Evolutionary conservation across 2,329 filamentous ascomycete species (phyloP), one percentile per base, ranked within the genome.

Genomic region (Hypoxylon sp.): DNA sequence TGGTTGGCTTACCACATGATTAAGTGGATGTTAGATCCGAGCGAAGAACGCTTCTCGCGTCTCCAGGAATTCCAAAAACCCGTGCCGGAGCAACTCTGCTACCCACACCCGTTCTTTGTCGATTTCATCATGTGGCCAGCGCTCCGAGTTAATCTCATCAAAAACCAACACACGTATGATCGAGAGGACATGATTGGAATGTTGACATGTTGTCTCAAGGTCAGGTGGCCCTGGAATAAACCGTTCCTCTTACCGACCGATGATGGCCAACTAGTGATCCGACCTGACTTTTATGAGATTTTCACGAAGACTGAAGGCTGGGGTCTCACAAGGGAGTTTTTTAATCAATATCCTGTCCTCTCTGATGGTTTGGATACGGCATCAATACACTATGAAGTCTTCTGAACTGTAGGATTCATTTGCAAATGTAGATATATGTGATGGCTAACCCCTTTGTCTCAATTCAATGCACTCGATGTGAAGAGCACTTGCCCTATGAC

Each of bases 291-390:
- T 19, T 64, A 58, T 39, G 26, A 64, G 10, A 52, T 24, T 5
- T 64, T 58, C 14, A 58, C 53, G 2, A 58, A 24, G 47, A 35
- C 50, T 29, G 59, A 53, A 37, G 59, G 59, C 26, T 62, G 50
- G 59, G 48, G 59, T 37, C 39, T 62, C 37, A 62, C 59, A 17
- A 47, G n/a, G 14, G 50, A 54, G 8, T 62, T 62, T 19, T 9
- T 80, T 5, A 78, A 77, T 4, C 26, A n/a, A 50, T 59, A 26
- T 31, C 55, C 55, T 4, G 4, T 3, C 5, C 31, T 59, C 3
- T 3, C 53, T 3, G n/a, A 5, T 3, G 58, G 48, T 19, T 24
- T 61, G 29, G 58, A 61, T 22, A 50, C 31, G 10, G 10, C 22
- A 46, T 46, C 48, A 22, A 53, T 61, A 53, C 48, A 35, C 33